Evolutionary conservation across 805 yeast species (phyloP).

Genomic region (Priceomyces melissophilus): DNA sequence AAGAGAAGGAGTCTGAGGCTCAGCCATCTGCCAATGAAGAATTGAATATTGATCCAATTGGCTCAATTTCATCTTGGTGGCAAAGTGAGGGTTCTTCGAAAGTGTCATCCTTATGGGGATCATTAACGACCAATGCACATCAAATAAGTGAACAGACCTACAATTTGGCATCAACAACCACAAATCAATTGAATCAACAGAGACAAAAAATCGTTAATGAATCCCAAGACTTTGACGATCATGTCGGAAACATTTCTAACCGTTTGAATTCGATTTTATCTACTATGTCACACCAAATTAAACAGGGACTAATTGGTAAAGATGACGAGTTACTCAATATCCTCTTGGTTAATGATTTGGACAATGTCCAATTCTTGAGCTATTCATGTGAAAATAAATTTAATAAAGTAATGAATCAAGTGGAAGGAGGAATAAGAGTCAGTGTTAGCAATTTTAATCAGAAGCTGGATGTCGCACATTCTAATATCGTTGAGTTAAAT

Average conservation of each 20-base stretch:
- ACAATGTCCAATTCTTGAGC: constrained; percentile 47
- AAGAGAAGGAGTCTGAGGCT: constrained; percentile 7
- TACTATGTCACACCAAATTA: constrained; percentile 39
- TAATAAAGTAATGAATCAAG: constrained; percentile 64
- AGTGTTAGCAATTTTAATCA: constrained; percentile 49
- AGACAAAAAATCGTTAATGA: constrained; percentile 33
- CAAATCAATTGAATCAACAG: constrained; percentile 38
- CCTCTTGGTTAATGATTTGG: constrained; percentile 60
- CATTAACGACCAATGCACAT: constrained; percentile 53
- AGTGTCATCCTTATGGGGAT: constrained; percentile 66
- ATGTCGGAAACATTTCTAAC: constrained; percentile 24
- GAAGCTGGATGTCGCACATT: constrained; percentile 19
- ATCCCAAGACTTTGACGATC: constrained; percentile 22
- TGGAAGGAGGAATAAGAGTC: constrained; percentile 71
- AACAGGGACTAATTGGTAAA: constrained; percentile 55
- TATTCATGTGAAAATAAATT: constrained; percentile 51
- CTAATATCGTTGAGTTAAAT: constrained; percentile 48
- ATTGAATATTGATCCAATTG: constrained; percentile 53
- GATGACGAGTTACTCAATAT: constrained; percentile 44
- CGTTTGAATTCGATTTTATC: constrained; percentile 30
- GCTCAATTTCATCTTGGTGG: constrained; percentile 74
- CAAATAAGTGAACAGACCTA: constrained; percentile 48
- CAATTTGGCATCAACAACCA: constrained; percentile 45
- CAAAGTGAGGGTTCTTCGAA: constrained; percentile 62
- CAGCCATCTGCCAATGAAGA: constrained; percentile 11